Evolutionary conservation across 2,329 filamentous ascomycete species (phyloP).

Genomic region (Drechslerella coelobrocha): DNA sequence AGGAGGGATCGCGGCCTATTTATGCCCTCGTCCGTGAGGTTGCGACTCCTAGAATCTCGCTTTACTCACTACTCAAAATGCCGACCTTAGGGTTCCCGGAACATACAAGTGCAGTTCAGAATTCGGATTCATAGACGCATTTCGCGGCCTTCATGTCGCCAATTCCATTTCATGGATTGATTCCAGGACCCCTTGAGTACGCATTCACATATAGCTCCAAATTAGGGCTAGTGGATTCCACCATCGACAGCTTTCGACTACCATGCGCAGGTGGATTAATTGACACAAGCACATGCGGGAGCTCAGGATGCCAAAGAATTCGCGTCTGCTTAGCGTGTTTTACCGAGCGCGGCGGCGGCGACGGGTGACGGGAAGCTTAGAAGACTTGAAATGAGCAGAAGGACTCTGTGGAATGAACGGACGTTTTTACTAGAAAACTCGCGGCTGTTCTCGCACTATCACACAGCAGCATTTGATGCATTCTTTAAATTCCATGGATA

Average conservation of each 20-base stretch:
- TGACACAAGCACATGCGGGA: not conserved
- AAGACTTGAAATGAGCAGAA: not conserved
- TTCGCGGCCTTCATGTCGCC: too few species aligned
- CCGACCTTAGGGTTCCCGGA: too few species aligned
- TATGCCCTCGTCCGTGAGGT: too few species aligned
- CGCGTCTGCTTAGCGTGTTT: not conserved
- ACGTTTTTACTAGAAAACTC: not conserved
- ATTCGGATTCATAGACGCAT: too few species aligned
- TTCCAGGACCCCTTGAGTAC: not conserved
- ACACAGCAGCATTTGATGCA: too few species aligned
- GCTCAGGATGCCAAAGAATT: not conserved
- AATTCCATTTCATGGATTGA: not conserved
- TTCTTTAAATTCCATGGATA: not conserved
- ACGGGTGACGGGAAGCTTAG: not conserved
- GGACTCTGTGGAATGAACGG: not conserved
- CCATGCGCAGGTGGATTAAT: not conserved
- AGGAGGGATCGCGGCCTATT: slow-evolving; percentile 24
- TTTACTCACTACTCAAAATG: too few species aligned
- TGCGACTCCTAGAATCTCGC: too few species aligned
- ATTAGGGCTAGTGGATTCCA: not conserved
- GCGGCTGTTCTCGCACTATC: not conserved
- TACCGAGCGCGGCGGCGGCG: not conserved
- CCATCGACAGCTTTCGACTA: not conserved
- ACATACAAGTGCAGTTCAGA: too few species aligned
- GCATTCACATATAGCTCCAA: not conserved